Evolutionary conservation across 169 alveolate genomes (phyloP).

Genomic region (Theileria parva): DNA sequence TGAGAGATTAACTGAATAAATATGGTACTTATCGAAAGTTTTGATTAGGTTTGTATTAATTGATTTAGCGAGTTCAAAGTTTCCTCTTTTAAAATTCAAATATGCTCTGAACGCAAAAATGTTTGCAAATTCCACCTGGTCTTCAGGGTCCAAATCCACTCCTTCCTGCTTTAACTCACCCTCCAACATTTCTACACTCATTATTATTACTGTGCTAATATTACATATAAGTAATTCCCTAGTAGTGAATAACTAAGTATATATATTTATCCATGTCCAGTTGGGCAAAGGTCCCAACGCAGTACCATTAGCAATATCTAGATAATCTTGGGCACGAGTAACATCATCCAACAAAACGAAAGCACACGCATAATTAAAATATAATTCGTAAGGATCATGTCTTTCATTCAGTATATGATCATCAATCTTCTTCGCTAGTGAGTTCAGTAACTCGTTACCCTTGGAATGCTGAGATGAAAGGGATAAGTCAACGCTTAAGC

Average conservation of each 20-base stretch:
- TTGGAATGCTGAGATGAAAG: slow-evolving; percentile 27
- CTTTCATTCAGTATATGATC: not conserved
- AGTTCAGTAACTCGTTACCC: not conserved
- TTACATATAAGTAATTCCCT: not conserved
- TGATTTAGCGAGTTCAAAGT: slow-evolving; percentile 32
- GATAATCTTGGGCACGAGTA: slow-evolving; percentile 25
- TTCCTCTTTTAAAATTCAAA: slow-evolving; percentile 24
- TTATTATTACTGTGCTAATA: not conserved
- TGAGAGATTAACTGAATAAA: not conserved
- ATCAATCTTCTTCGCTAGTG: slow-evolving; percentile 35
- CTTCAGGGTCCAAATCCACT: not conserved
- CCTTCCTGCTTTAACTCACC: slow-evolving; percentile 24
- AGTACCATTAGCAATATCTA: slow-evolving; percentile 49
- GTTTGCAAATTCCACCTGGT: slow-evolving; percentile 42
- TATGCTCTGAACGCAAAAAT: slow-evolving; percentile 45
- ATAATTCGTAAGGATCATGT: slow-evolving; percentile 33
- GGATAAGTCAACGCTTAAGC: slow-evolving; percentile 43
- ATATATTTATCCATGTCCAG: no score
- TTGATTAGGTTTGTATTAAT: slow-evolving; percentile 21
- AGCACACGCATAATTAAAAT: slow-evolving; percentile 53
- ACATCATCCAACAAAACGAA: slow-evolving; percentile 29
- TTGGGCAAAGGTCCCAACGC: no score
- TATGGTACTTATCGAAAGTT: slow-evolving; percentile 4
- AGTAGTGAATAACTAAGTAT: not conserved
- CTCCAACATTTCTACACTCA: slow-evolving; percentile 14